Evolutionary conservation across 805 yeast genomes (phyloP).

Genomic region (Torulaspora franciscae): DNA sequence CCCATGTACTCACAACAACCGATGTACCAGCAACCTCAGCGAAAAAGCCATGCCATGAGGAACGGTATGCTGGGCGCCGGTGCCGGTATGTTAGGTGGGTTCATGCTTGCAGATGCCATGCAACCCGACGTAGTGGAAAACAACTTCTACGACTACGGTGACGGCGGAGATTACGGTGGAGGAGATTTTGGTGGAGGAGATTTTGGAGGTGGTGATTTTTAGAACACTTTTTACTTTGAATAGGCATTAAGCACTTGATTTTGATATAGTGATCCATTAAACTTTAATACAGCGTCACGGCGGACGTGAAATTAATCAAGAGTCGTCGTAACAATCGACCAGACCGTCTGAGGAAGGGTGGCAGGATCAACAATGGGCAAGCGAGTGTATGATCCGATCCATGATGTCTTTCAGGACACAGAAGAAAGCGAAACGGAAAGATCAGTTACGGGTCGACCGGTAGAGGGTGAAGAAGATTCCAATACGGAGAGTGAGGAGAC

Average conservation of each 20-base stretch:
- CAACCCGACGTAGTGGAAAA: slow-evolving; percentile 24
- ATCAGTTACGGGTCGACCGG: not conserved
- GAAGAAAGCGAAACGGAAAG: slow-evolving; percentile 12
- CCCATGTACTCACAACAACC: slow-evolving; percentile 27
- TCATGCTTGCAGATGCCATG: slow-evolving; percentile 46
- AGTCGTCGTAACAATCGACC: not conserved
- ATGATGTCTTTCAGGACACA: slow-evolving; percentile 32
- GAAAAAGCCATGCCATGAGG: slow-evolving; percentile 35
- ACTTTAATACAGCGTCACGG: not conserved
- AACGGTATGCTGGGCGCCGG: slow-evolving; percentile 47
- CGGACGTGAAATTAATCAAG: not conserved
- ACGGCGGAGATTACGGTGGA: slow-evolving; percentile 22
- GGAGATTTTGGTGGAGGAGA: slow-evolving; percentile 27
- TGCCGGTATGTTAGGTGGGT: slow-evolving; percentile 60
- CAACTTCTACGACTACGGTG: slow-evolving; percentile 17
- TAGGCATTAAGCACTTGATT: not conserved
- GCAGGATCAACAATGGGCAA: slow-evolving; percentile 24
- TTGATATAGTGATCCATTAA: not conserved
- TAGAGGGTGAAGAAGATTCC: slow-evolving; percentile 14
- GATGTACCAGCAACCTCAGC: slow-evolving; percentile 27
- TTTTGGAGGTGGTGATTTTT: slow-evolving; percentile 31
- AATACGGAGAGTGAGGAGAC: slow-evolving; percentile 12
- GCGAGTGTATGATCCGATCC: slow-evolving; percentile 36
- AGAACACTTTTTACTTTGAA: not conserved
- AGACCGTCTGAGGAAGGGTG: not conserved